Percentiles rank a stretch among this genome's conserved stretches.
Evolutionary conservation across 2,329 filamentous ascomycete species (phyloP).

Genomic region (Penicillium janthinellum): DNA sequence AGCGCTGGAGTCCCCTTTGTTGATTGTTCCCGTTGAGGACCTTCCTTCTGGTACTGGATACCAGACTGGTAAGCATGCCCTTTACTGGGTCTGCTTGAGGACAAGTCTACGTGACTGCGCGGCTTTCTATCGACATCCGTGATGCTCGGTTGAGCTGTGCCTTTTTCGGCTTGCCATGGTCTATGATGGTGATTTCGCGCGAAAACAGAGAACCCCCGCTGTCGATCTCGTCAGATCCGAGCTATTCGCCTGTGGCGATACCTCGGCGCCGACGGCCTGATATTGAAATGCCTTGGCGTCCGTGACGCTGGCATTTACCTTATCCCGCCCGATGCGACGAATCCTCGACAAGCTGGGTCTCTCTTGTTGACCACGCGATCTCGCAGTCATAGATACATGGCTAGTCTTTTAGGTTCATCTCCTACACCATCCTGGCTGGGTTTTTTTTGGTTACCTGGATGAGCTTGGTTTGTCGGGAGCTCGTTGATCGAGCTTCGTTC

Average conservation of each 20-base stretch:
- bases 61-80: constrained; percentile 36
- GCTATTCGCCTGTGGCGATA: constrained; percentile 33
- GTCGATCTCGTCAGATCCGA: constrained; percentile 13
- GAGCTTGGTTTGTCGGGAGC: constrained; percentile 30
- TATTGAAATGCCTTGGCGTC: constrained; percentile 24
- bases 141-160: constrained; percentile 32
- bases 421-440: constrained; percentile 55
- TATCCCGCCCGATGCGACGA: constrained; percentile 13
- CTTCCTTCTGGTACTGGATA: constrained; percentile 43
- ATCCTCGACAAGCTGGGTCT: neutral
- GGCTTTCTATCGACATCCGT: constrained; percentile 34
- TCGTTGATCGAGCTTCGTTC: constrained; percentile 25
- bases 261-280: constrained; percentile 24
- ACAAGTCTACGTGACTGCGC: constrained; percentile 25
- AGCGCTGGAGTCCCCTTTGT: constrained; percentile 15
- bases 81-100: constrained; percentile 20
- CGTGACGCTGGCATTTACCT: constrained; percentile 33
- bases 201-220: constrained; percentile 3
- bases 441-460: constrained; percentile 40
- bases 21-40: constrained; percentile 33
- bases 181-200: constrained; percentile 8
- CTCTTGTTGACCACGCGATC: neutral
- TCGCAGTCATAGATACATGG: constrained; percentile 6
- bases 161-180: constrained; percentile 20
- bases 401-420: constrained; percentile 53